These are phyloP conservation scores for Thelonectria rubi DNA, from an alignment of 2,329 filamentous ascomycete genomes.

Conservation along the genomic window DNA sequence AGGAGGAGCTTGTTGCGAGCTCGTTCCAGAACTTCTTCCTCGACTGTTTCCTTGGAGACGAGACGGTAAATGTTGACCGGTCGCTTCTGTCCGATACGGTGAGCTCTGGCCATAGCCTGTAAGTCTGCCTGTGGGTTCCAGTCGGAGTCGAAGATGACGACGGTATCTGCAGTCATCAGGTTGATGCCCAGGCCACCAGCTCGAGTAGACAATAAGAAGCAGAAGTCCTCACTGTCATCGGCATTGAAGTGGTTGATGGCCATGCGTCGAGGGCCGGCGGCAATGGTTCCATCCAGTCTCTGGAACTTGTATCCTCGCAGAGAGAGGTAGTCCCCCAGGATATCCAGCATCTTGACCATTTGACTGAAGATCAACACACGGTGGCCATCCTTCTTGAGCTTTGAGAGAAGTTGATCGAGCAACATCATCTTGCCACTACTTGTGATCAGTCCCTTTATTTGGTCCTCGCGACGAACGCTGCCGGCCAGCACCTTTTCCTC, in stretches of 20 bases:
- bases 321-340: slow-evolving; percentile 92
- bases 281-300: slow-evolving; percentile 92
- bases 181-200: slow-evolving; percentile 99
- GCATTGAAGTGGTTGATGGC: slow-evolving; percentile 99
- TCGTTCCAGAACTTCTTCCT: slow-evolving; percentile 95
- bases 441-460: slow-evolving; percentile 90
- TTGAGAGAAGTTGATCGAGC: slow-evolving; percentile 91
- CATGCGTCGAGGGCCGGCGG: slow-evolving; percentile 84
- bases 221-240: slow-evolving; percentile 95
- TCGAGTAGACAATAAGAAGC: slow-evolving; percentile 92
- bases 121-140: slow-evolving; percentile 99
- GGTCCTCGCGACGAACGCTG: slow-evolving; percentile 84
- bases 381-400: slow-evolving; percentile 92
- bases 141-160: slow-evolving; percentile 97
- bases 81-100: slow-evolving; percentile 95
- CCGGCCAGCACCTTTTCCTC: slow-evolving; percentile 89
- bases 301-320: slow-evolving; percentile 96
- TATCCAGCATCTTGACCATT: slow-evolving; percentile 99
- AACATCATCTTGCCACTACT: slow-evolving; percentile 99
- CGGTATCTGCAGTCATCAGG: slow-evolving; percentile 97
- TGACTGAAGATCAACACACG: slow-evolving; percentile 98
- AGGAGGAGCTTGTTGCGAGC: slow-evolving; percentile 97
- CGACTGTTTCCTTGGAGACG: slow-evolving; percentile 97
- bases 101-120: slow-evolving; percentile 97
- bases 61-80: slow-evolving; percentile 96